Conservation (phyloP, 805 yeast species). For the Candida endomychidarum region DNA sequence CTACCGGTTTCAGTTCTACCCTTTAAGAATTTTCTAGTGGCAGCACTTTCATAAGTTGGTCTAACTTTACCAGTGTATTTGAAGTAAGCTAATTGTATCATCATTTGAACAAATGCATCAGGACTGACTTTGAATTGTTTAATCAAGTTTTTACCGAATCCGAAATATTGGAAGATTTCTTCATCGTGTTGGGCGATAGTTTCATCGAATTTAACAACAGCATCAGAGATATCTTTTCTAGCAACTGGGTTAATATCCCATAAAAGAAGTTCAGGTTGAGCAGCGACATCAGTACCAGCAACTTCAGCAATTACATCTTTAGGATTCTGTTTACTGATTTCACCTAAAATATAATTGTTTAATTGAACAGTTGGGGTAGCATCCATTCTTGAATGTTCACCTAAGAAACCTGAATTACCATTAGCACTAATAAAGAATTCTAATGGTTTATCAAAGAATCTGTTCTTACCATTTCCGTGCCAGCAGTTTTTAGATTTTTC, state of each 20-base stretch:
- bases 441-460: slow-evolving; percentile 89
- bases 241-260: slow-evolving; percentile 61
- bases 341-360: slow-evolving; percentile 70
- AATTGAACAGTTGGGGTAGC: slow-evolving; percentile 92
- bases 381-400: slow-evolving; percentile 98
- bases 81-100: slow-evolving; percentile 87
- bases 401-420: slow-evolving; percentile 89
- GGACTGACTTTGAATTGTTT: slow-evolving; percentile 86
- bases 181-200: slow-evolving; percentile 70
- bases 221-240: slow-evolving; percentile 51
- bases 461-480: slow-evolving; percentile 94
- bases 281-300: slow-evolving; percentile 11
- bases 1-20: slow-evolving; percentile 97
- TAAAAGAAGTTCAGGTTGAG: slow-evolving; percentile 27
- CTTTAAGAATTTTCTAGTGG: slow-evolving; percentile 81
- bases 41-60: slow-evolving; percentile 95
- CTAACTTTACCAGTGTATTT: slow-evolving; percentile 75
- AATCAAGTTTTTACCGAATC: slow-evolving; percentile 83
- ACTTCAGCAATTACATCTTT: slow-evolving; percentile 25
- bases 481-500: slow-evolving; percentile 83
- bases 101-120: slow-evolving; percentile 88
- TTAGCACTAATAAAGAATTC: slow-evolving; percentile 80
- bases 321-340: slow-evolving; percentile 50
- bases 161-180: slow-evolving; percentile 75
- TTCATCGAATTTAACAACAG: slow-evolving; percentile 54